Percentiles rank a stretch among this genome's conserved stretches.
phyloP scores from a whole-genome alignment of 2,329 filamentous ascomycete genomes.

The Fusarium sp. region DNA sequence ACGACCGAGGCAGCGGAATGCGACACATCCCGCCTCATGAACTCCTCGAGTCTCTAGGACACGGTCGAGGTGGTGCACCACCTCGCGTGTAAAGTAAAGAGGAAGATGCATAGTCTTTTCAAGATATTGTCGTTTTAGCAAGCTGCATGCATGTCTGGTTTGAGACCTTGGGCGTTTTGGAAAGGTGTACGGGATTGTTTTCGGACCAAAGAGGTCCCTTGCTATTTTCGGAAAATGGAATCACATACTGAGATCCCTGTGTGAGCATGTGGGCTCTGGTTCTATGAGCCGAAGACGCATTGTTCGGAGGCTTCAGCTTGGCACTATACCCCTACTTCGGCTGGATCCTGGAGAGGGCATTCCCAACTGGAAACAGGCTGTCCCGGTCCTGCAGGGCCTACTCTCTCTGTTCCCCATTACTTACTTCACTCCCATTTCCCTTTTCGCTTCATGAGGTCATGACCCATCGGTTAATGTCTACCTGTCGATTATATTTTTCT shows the following conservation, averaged over 20 bases:
- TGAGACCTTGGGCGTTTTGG: conserved; percentile 53
- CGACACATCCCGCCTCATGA: conserved; percentile 70
- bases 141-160: conserved; percentile 45
- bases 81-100: conserved; percentile 59
- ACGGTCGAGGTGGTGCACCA: conserved; percentile 61
- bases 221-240: conserved; percentile 33
- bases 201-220: conserved; percentile 33
- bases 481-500: conserved; percentile 44
- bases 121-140: conserved; percentile 44
- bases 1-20: conserved; percentile 68
- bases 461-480: conserved; percentile 52
- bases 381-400: conserved; percentile 13
- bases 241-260: conserved; percentile 28
- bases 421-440: conserved; percentile 25
- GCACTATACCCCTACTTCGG: conserved; percentile 37
- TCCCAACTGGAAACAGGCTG: conserved; percentile 12
- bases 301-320: conserved; percentile 22
- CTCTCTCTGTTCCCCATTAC: conserved; percentile 22
- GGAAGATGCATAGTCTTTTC: conserved; percentile 15
- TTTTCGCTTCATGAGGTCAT: conserved; percentile 50
- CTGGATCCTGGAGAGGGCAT: conserved; percentile 36
- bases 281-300: conserved; percentile 11
- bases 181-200: conserved; percentile 46
- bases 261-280: conserved; percentile 20
- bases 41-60: conserved; percentile 65